These are phyloP conservation scores for Saturnispora serradocipensis DNA, from an alignment of 805 yeast species.

Conservation along the genomic window DNA sequence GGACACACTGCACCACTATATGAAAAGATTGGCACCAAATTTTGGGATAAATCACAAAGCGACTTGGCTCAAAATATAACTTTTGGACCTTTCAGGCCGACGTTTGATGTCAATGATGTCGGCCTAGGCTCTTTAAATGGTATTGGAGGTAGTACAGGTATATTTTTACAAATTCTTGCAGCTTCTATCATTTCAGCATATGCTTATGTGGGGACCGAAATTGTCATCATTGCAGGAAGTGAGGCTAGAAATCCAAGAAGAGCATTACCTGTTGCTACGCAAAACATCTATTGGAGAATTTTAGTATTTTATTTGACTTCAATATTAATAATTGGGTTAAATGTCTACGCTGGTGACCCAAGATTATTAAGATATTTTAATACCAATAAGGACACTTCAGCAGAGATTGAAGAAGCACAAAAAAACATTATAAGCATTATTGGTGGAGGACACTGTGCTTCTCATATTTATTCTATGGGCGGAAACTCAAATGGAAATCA, in stretches of 20 bases:
- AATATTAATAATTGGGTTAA: slow-evolving; percentile 60
- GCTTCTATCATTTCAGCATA: slow-evolving; percentile 60
- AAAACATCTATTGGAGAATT: slow-evolving; percentile 64
- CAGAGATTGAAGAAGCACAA: slow-evolving; percentile 9
- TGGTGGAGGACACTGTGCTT: slow-evolving; percentile 23
- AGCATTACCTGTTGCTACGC: slow-evolving; percentile 70
- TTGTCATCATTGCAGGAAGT: slow-evolving; percentile 76
- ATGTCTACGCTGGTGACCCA: slow-evolving; percentile 73
- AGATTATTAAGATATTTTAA: slow-evolving; percentile 49
- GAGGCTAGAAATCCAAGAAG: slow-evolving; percentile 77
- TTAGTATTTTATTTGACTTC: slow-evolving; percentile 55
- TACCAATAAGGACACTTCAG: slow-evolving; percentile 18
- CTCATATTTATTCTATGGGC: slow-evolving; percentile 23
- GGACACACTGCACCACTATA: slow-evolving; percentile 44
- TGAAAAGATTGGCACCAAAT: slow-evolving; percentile 51
- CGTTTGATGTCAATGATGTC: slow-evolving; percentile 54
- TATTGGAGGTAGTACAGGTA: slow-evolving; percentile 50
- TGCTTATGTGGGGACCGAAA: slow-evolving; percentile 76
- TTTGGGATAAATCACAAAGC: slow-evolving; percentile 52
- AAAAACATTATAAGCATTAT: slow-evolving; percentile 17
- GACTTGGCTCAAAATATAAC: slow-evolving; percentile 38
- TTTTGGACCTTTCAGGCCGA: slow-evolving; percentile 67
- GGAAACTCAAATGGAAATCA: slow-evolving; percentile 39
- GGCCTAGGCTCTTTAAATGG: slow-evolving; percentile 49
- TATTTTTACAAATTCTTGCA: slow-evolving; percentile 50